phyloP scores from a whole-genome alignment of 352 stramenopile genomes.

The Globisporangium iwayamae region DNA sequence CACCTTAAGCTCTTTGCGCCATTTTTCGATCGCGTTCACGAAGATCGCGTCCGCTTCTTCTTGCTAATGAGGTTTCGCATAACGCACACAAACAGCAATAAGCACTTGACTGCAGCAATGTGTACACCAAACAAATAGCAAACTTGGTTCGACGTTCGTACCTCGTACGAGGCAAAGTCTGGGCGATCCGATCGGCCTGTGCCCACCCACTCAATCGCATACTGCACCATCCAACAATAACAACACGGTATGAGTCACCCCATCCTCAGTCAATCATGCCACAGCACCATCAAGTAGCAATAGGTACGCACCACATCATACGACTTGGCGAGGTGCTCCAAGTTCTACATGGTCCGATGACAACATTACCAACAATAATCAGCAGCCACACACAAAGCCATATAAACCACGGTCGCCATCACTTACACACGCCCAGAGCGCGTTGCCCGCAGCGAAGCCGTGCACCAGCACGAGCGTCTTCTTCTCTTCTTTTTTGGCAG shows the following conservation, averaged over 20 bases:
- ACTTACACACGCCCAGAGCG: conserved; percentile 62
- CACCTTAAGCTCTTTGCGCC: conserved; percentile 56
- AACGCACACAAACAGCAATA: background rate
- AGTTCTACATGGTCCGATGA: conserved; percentile 33
- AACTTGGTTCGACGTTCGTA: conserved; percentile 15
- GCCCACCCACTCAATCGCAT: conserved; percentile 68
- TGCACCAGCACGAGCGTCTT: conserved; percentile 60
- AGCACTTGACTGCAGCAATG: background rate
- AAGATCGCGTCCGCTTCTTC: conserved; percentile 60
- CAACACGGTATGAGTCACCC: background rate
- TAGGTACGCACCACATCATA: conserved; percentile 49
- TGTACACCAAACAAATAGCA: background rate
- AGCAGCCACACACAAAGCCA: background rate
- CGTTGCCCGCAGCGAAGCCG: conserved; percentile 61
- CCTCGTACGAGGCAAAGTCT: conserved; percentile 50
- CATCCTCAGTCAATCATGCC: background rate
- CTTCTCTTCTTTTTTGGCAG: conserved; percentile 14
- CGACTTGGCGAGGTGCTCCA: conserved; percentile 49
- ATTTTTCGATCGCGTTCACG: conserved; percentile 53
- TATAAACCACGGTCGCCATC: conserved; percentile 7
- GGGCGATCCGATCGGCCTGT: conserved; percentile 60
- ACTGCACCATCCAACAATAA: conserved; percentile 24
- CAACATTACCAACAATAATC: background rate
- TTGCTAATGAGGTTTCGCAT: conserved; percentile 21
- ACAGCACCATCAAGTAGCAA: background rate